Evolutionary conservation across 176 grass and related monocot species (phyloP), one percentile per base, ranked within the genome.

Genomic region (Phragmites australis): DNA sequence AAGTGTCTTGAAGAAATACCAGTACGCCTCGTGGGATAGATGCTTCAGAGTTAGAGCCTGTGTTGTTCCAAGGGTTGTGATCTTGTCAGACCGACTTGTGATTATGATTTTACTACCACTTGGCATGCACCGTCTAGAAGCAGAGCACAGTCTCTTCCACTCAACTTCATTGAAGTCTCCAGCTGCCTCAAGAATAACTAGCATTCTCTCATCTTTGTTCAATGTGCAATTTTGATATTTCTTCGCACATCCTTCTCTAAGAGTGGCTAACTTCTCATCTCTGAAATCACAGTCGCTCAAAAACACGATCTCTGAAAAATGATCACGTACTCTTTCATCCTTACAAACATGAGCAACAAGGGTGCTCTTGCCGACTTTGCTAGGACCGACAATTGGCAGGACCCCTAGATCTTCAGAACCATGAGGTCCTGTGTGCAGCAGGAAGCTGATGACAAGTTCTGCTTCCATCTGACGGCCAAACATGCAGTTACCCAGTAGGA

Each of bases 301-400:
- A 25, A 48, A 70, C 23, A 47, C 1, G 1, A 70, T 48, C 48
- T 48, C 7, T 29, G 67, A 29, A 25, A 70, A 70, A 48, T 48
- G 67, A 18, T 8, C 43, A 30, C 44, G 39, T 0, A 85, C 82
- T 42, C 62, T 85, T 47, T 63, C 60, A 48, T 85, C 72, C 6
- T 69, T 18, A n/a, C 58, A 85, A 46, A 47, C 45, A 64, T 85
- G 82, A 43, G 76, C 72, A 1, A 48, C 49, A 48, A 85, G 73
- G n/a, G 56, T 85, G 25, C 39, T 85, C 73, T 78, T 85, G 23
- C 82, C 82, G 2, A 69, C 66, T n/a, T 69, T 6, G 1, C 22
- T 6, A 3, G 41, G 42, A 9, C 66, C 66, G 6, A 69, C 66
- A 26, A 46, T 4, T 27, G 66, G 66, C 22, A 69, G 13, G 41